Conservation (phyloP, 2,329 filamentous ascomycete genomes). For the Botryotinia narcissicola region DNA sequence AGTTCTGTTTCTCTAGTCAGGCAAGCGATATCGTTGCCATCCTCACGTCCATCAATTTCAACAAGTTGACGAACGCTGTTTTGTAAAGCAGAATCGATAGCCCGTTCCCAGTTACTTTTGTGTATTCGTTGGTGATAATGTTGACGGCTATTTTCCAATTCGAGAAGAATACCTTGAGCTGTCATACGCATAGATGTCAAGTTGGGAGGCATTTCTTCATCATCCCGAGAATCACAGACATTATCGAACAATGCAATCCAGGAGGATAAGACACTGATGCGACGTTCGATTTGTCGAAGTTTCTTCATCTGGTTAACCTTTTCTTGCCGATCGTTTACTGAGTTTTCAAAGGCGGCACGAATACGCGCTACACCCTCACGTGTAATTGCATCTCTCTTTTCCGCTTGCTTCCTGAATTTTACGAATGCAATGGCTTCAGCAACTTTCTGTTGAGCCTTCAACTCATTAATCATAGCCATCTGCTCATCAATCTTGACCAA, state of each 20-base stretch:
- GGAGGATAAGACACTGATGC: constrained; percentile 80
- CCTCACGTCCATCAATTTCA: constrained; percentile 62
- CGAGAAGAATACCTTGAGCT: constrained; percentile 81
- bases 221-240: constrained; percentile 69
- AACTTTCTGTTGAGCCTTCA: constrained; percentile 90
- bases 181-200: constrained; percentile 79
- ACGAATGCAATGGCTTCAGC: constrained; percentile 76
- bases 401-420: constrained; percentile 87
- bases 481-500: constrained; percentile 99
- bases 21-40: constrained; percentile 66
- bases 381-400: constrained; percentile 74
- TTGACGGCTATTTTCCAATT: constrained; percentile 85
- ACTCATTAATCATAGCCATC: constrained; percentile 92
- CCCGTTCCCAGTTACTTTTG: constrained; percentile 81
- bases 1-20: constrained; percentile 81
- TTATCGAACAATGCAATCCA: constrained; percentile 93
- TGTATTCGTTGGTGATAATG: constrained; percentile 84
- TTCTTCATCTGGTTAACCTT: constrained; percentile 78
- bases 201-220: constrained; percentile 67
- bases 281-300: constrained; percentile 75
- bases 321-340: constrained; percentile 72
- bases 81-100: constrained; percentile 82
- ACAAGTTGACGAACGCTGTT: constrained; percentile 79
- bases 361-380: constrained; percentile 79
- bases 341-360: constrained; percentile 79